Evolutionary conservation across 2,329 filamentous ascomycete genomes (phyloP).

Genomic region (Calonectria multiphialidica): DNA sequence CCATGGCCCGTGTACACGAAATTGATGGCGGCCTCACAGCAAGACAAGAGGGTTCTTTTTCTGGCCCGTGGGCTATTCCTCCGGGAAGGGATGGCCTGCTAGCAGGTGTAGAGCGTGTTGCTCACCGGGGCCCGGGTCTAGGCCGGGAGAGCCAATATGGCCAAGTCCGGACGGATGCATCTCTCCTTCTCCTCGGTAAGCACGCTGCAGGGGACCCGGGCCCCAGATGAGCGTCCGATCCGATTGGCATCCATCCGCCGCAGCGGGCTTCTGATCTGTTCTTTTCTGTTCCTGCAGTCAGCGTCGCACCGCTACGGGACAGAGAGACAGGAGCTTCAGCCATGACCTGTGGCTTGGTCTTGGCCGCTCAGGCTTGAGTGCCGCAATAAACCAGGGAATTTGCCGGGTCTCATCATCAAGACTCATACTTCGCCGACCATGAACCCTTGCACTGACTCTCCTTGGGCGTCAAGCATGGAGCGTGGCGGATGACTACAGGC

Average conservation of each 20-base stretch:
- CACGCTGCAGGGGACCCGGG: neutral
- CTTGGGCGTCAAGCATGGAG: neutral
- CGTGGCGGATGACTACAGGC: constrained; percentile 12
- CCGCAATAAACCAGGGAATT: neutral
- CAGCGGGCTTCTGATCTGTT: constrained; percentile 17
- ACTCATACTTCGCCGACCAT: neutral
- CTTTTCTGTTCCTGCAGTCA: constrained; percentile 22
- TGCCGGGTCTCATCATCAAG: no score
- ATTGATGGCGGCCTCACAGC: constrained; percentile 22
- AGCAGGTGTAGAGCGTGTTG: neutral
- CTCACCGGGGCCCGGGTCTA: constrained; percentile 1
- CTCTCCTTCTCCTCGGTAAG: neutral
- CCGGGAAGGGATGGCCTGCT: neutral
- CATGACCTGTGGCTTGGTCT: constrained; percentile 13
- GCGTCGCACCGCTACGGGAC: constrained; percentile 26
- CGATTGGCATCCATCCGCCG: neutral
- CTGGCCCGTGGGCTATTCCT: neutral
- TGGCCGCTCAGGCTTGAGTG: neutral
- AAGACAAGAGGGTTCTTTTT: neutral
- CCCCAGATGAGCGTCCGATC: constrained; percentile 16
- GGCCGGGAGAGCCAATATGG: constrained; percentile 18
- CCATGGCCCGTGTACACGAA: constrained; percentile 2
- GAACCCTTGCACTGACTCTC: neutral
- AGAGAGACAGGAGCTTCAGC: neutral
- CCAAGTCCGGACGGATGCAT: constrained; percentile 7